Conservation (phyloP, 371 early-diverging fungal genomes). For the Mucor sp. region DNA sequence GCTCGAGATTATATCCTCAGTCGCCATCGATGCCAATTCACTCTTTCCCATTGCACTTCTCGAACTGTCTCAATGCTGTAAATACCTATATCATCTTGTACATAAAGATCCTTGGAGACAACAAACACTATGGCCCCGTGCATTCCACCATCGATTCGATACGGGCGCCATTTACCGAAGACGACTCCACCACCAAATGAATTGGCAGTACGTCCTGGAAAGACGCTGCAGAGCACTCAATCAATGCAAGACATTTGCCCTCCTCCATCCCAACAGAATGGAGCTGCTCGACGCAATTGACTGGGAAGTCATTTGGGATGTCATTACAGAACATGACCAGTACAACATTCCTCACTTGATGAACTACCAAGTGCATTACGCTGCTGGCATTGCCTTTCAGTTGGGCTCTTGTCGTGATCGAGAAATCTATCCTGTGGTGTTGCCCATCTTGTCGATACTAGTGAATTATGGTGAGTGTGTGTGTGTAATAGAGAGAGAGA, state of each 20-base stretch:
- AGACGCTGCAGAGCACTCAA: conserved; percentile 36
- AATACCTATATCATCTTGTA: conserved; percentile 39
- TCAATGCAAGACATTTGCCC: conserved; percentile 25
- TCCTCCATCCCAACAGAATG: conserved; percentile 15
- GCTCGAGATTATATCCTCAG: conserved; percentile 33
- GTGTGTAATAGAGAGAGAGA: too few species aligned
- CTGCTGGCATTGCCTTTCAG: conserved; percentile 45
- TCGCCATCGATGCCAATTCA: conserved; percentile 23
- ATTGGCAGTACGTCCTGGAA: conserved; percentile 38
- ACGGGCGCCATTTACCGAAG: conserved; percentile 45
- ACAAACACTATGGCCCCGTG: conserved; percentile 37
- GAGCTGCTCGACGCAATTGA: conserved; percentile 28
- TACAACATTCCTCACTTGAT: conserved; percentile 38
- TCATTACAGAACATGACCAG: conserved; percentile 52
- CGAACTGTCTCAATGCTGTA: conserved; percentile 38
- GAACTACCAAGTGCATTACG: conserved; percentile 31
- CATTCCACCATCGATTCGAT: conserved; percentile 44
- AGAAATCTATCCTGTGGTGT: conserved; percentile 40
- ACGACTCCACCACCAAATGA: conserved; percentile 20
- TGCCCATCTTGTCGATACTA: conserved; percentile 47
- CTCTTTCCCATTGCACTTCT: conserved; percentile 35
- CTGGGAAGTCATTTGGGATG: conserved; percentile 49
- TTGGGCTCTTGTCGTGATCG: conserved; percentile 38
- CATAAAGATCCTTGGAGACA: conserved; percentile 37
- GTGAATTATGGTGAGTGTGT: conserved; percentile 46